A percentile compares a stretch with the other conserved stretches of the same genome.
phyloP scores from a whole-genome alignment of 768 basidiomycete species.

The Tricholoma furcatifolium region DNA sequence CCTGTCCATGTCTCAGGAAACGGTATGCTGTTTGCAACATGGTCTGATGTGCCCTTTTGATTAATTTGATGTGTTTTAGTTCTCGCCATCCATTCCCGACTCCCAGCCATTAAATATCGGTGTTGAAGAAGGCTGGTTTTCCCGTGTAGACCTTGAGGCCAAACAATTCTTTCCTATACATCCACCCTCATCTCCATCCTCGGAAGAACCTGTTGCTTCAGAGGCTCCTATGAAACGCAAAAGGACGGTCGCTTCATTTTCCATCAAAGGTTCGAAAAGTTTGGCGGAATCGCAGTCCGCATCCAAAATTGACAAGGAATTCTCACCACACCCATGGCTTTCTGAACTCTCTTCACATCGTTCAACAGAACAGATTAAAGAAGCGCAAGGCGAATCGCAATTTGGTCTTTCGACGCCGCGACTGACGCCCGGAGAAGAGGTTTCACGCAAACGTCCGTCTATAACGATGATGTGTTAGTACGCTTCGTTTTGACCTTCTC shows the following conservation, averaged over 20 bases:
- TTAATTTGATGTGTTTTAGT: background rate
- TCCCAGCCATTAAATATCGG: slow-evolving; percentile 23
- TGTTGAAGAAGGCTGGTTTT: background rate
- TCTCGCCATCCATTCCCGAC: slow-evolving; percentile 23
- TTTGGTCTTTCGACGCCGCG: slow-evolving; percentile 3
- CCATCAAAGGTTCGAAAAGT: background rate
- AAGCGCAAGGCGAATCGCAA: background rate
- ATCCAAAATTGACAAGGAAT: too few relatives aligned
- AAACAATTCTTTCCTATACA: background rate
- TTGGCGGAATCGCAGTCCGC: background rate
- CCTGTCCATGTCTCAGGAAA: slow-evolving; percentile 36
- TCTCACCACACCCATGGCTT: too few relatives aligned
- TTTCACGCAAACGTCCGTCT: slow-evolving; percentile 2
- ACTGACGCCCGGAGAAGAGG: background rate
- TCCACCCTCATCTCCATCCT: background rate
- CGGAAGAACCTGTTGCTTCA: background rate
- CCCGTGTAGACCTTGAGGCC: background rate
- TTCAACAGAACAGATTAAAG: background rate
- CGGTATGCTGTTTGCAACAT: slow-evolving; percentile 23
- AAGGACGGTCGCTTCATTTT: background rate
- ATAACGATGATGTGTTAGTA: background rate
- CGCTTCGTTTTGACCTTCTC: background rate
- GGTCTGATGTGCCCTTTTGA: background rate
- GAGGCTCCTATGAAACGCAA: slow-evolving; percentile 6
- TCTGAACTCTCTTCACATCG: background rate